Evolutionary conservation across 2,329 filamentous ascomycete species (phyloP), one percentile per base, ranked within the genome.

Genomic region (Colletotrichum sidae): DNA sequence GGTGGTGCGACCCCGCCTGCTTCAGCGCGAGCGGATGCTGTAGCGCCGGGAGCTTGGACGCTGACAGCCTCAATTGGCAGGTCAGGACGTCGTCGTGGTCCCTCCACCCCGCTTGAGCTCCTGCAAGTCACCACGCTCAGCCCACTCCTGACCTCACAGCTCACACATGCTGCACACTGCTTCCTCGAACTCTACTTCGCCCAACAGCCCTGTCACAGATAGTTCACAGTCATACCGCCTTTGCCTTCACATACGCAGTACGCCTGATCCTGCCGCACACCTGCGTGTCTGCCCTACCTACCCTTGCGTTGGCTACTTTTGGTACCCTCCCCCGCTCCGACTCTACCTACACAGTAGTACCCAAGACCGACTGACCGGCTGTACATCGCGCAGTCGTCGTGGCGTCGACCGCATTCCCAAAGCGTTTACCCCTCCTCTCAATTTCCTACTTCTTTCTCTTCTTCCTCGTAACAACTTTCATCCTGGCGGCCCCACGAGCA

Each of bases 401-500:
- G 81, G 81, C 78, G 72, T 69, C 73, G 60, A 66, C 70, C 67
- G 63, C 70, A 69, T 65, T 42, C 52, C 47, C 61, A 55, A 70
- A 56, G 65, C 59, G 51, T 41, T 60, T 68, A 56, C 68, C 71
- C 74, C 75, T 84, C 74, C 74, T 86, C 67, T 62, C 42, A 8
- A 13, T 46, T 8, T 46, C 53, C 37, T 69, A 87, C 72, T 76
- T 83, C 72, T 74, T 89, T 71, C 69, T 88, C 70, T 76, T 91
- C 73, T 83, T 91, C 76, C 73, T 87, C 73, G 77, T 79, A 68
- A 77, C 84, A 58, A 73, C 81, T 79, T 80, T 85, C 85, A 91
- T 86, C 74, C 88, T 93, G 90, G 90, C 90, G 83, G 81, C 85
- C 74, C 81, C 85, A 77, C 83, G 88, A 76, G 80, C 86, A 71